Evolutionary conservation across 306 rosid genomes (phyloP).

Genomic region (Cicer bijugum): DNA sequence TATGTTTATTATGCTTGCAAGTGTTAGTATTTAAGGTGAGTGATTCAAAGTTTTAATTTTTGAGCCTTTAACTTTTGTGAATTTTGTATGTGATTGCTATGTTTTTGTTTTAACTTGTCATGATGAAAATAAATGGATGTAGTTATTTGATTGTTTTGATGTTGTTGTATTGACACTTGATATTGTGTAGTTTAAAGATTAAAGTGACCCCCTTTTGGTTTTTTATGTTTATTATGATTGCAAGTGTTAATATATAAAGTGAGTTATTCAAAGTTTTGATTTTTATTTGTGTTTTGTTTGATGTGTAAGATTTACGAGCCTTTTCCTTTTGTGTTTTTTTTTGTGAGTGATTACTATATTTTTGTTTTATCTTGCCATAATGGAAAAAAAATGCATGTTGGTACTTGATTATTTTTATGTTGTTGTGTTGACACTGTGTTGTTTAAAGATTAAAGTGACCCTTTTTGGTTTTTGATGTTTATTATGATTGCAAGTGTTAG

Average conservation of each 20-base stretch:
- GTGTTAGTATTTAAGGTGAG: not conserved
- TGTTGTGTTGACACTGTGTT: not conserved
- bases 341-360: not conserved
- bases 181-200: not conserved
- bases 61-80: not conserved
- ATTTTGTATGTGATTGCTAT: not conserved
- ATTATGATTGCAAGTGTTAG: not conserved
- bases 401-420: not conserved
- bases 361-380: slow-evolving; percentile 3
- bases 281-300: slow-evolving; percentile 33
- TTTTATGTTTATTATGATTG: not conserved
- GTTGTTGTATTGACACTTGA: not conserved
- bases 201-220: not conserved
- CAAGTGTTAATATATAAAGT: not conserved
- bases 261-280: slow-evolving; percentile 9
- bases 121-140: not conserved
- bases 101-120: slow-evolving; percentile 9
- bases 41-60: slow-evolving; percentile 14
- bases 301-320: slow-evolving; percentile 79
- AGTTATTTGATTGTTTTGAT: not conserved
- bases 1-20: not conserved
- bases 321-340: slow-evolving; percentile 49
- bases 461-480: not conserved
- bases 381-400: not conserved
- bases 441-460: not conserved